phyloP scores from a whole-genome alignment of 495 filamentous ascomycete species.

The Xylaria intraflava region DNA sequence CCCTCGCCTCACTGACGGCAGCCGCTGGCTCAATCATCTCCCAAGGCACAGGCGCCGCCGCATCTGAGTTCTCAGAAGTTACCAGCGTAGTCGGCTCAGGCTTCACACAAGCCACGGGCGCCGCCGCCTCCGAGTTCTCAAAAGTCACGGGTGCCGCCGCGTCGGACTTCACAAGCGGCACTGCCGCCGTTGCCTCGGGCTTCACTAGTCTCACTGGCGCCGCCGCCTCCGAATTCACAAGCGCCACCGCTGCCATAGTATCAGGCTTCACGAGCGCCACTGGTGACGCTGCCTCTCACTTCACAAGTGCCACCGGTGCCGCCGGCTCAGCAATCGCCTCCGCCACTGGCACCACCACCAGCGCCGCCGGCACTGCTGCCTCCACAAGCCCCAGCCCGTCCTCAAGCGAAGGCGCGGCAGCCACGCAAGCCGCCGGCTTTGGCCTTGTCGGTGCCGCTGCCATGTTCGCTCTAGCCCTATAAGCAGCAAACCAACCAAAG shows the following conservation, averaged over 20 bases:
- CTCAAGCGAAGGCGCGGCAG: too few relatives aligned
- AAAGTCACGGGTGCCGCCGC: background rate
- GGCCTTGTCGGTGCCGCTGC: slow-evolving; percentile 20
- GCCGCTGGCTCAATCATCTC: slow-evolving; percentile 11
- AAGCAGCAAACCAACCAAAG: background rate
- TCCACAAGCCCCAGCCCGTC: slow-evolving; percentile 1
- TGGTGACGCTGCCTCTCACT: slow-evolving; percentile 7
- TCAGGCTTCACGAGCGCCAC: slow-evolving; percentile 1
- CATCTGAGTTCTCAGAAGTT: too few relatives aligned
- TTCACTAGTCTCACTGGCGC: background rate
- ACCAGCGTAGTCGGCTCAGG: background rate
- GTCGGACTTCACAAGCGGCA: slow-evolving; percentile 1
- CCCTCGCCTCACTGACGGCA: background rate
- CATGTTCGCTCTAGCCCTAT: slow-evolving; percentile 28
- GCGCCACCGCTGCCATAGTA: too few relatives aligned
- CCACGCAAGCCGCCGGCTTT: slow-evolving; percentile 15
- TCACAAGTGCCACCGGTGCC: slow-evolving; percentile 1
- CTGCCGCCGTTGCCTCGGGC: slow-evolving; percentile 9
- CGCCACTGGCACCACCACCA: slow-evolving; percentile 4
- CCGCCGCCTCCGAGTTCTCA: slow-evolving; percentile 9
- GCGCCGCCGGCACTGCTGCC: slow-evolving; percentile 3
- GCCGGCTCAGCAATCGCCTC: too few relatives aligned
- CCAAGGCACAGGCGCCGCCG: background rate
- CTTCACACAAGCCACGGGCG: slow-evolving; percentile 8
- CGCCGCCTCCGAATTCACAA: background rate